These are phyloP conservation scores for Agaricus subrufescens DNA, from an alignment of 768 basidiomycete species.

Conservation along the genomic window DNA sequence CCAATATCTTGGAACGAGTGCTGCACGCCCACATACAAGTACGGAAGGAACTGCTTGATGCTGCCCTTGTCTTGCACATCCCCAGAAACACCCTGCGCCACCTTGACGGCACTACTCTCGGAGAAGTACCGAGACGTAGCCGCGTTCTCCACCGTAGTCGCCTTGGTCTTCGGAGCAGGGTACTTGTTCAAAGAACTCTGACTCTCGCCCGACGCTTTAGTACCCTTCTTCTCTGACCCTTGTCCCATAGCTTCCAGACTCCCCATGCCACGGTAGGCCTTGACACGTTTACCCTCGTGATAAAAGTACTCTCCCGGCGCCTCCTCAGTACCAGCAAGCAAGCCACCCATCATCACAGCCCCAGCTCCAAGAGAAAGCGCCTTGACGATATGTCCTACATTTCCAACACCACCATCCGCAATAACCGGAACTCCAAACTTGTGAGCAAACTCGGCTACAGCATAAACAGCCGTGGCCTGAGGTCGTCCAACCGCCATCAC, in stretches of 20 bases:
- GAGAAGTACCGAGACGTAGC: slow-evolving; percentile 96
- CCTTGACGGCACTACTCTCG: slow-evolving; percentile 88
- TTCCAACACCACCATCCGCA: slow-evolving; percentile 93
- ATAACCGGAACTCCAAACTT: slow-evolving; percentile 96
- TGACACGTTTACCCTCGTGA: slow-evolving; percentile 98
- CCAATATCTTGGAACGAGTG: slow-evolving; percentile 96
- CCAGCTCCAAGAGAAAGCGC: slow-evolving; percentile 90
- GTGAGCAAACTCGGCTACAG: slow-evolving; percentile 88
- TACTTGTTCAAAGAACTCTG: slow-evolving; percentile 33
- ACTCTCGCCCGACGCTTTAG: slow-evolving; percentile 14
- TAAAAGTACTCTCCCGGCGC: slow-evolving; percentile 99
- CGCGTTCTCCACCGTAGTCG: slow-evolving; percentile 73
- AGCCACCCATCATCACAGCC: slow-evolving; percentile 98
- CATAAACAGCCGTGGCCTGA: slow-evolving; percentile 97
- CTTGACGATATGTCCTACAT: slow-evolving; percentile 98
- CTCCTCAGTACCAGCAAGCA: slow-evolving; percentile 94
- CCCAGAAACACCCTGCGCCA: slow-evolving; percentile 94
- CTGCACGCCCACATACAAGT: slow-evolving; percentile 76
- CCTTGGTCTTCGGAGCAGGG: slow-evolving; percentile 40
- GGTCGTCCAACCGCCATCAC: slow-evolving; percentile 99
- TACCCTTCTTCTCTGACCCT: slow-evolving; percentile 43
- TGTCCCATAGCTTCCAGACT: slow-evolving; percentile 92
- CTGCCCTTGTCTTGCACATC: slow-evolving; percentile 98
- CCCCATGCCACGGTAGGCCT: slow-evolving; percentile 99
- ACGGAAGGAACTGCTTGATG: slow-evolving; percentile 88